Base-by-base conservation (phyloP, 1,139 yeast genomes). In the Geotrichum candidum region DNA sequence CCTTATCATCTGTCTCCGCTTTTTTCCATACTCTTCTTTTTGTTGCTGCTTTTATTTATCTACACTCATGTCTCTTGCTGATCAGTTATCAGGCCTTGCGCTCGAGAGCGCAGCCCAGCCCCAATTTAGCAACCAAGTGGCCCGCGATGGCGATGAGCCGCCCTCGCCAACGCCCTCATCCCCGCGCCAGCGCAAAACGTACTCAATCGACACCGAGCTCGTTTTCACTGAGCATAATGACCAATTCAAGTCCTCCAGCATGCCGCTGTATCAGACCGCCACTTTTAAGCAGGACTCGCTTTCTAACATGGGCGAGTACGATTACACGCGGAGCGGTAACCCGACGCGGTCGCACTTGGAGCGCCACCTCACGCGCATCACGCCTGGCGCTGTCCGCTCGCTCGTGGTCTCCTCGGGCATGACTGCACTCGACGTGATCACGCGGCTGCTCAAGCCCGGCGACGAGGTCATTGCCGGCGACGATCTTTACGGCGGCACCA, bases 281-380 rank as follows among this genome's bases (percentile, higher is more conserved):
- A 92, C 98, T 11, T 92, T 92, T 77, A 91, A 90, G 74, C 95
- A 90, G 74, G 84, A 82, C 54, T 86, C 90, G 6, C 78, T 89
- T 65, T 76, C 84, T 53, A 85, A 87, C 68, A 85, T 88, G 88
- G 94, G 95, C 5, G 88, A 86, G 70, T 91, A 88, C 73, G 97
- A 91, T 74, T 91, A 91, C 74, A 90, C 97, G 0, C 80, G 97
- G 70, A 87, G 95, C n/a, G 97, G 97, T 2, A 91, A 91, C 74
- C 97, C 97, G 38, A 90, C 97, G 1, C 81, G 97, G 74, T 84
- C 95, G 0, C 84, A 84, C 57, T 77, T 90, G 64, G 96, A 91
- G 73, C 79, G 83, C 61, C 96, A 91, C 69, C 73, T 91, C 69
- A 86, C 90, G 57, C 83, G 84, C 67, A 82, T 91, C 70, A 90